Evolutionary conservation across 169 alveolate species (phyloP).

Genomic region (Cryptosporidium felis): DNA sequence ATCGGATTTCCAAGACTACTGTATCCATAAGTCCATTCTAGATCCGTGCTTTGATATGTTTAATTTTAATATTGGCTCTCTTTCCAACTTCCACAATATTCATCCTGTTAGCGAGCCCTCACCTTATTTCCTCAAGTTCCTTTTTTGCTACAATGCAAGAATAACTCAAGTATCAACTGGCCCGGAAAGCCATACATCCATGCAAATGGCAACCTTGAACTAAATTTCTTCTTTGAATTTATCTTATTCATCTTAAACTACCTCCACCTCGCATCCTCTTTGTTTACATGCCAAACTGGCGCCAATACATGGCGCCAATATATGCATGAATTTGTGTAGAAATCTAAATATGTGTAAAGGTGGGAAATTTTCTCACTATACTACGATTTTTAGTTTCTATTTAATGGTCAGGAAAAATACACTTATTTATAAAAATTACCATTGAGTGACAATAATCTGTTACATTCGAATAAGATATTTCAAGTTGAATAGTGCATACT

Average conservation of each 20-base stretch:
- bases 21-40: neutral
- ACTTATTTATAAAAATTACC: too few relatives aligned
- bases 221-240: neutral
- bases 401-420: too few relatives aligned
- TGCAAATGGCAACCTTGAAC: neutral
- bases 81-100: neutral
- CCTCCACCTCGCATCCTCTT: neutral
- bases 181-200: neutral
- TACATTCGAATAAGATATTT: too few relatives aligned
- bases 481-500: too few relatives aligned
- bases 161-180: neutral
- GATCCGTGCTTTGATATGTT: neutral
- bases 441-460: too few relatives aligned
- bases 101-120: neutral
- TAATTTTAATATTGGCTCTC: neutral
- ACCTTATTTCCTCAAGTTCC: neutral
- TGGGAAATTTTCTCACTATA: too few relatives aligned
- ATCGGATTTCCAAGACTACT: slow-evolving; percentile 28
- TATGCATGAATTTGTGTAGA: slow-evolving; percentile 4
- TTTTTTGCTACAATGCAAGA: neutral
- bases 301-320: slow-evolving; percentile 6
- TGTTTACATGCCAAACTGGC: slow-evolving; percentile 1
- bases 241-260: neutral
- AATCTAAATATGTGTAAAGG: slow-evolving; percentile 8
- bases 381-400: too few relatives aligned